These are phyloP conservation scores for Vigna mungo DNA, from an alignment of 306 rosid species.

Conservation along the genomic window DNA sequence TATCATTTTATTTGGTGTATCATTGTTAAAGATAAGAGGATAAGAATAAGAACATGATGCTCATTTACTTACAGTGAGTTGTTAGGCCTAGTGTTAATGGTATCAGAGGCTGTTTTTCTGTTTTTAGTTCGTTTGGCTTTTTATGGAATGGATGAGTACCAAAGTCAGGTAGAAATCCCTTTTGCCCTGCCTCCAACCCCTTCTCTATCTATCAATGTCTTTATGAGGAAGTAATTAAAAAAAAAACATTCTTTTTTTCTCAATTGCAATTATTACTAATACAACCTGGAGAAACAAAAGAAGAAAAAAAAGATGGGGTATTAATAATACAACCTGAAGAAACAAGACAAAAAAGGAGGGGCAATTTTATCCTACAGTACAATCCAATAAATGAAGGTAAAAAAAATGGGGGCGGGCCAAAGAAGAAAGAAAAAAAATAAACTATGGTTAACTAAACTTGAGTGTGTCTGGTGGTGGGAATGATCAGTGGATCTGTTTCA, in stretches of 20 bases:
- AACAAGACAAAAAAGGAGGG: conserved; percentile 4
- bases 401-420: conserved; percentile 24
- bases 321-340: conserved; percentile 33
- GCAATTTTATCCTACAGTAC: conserved; percentile 29
- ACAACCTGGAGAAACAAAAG: conserved; percentile 38
- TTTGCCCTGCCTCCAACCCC: conserved; percentile 23
- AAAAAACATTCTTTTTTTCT: conserved; percentile 32
- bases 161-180: conserved; percentile 55
- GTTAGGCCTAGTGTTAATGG: conserved; percentile 25
- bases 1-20: conserved; percentile 32
- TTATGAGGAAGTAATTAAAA: conserved; percentile 15
- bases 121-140: conserved; percentile 55
- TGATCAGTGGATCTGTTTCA: conserved; percentile 73
- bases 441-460: conserved; percentile 28
- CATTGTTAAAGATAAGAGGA: not conserved
- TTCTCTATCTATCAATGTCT: conserved; percentile 9
- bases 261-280: conserved; percentile 44
- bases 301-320: conserved; percentile 6
- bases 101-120: conserved; percentile 42
- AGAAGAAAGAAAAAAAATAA: not conserved
- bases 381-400: conserved; percentile 49
- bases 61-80: not conserved
- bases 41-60: conserved; percentile 15
- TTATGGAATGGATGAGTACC: conserved; percentile 56
- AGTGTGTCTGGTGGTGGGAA: conserved; percentile 13